phyloP scores from a whole-genome alignment of 345 rosid species.

The Clausena lansium region DNA sequence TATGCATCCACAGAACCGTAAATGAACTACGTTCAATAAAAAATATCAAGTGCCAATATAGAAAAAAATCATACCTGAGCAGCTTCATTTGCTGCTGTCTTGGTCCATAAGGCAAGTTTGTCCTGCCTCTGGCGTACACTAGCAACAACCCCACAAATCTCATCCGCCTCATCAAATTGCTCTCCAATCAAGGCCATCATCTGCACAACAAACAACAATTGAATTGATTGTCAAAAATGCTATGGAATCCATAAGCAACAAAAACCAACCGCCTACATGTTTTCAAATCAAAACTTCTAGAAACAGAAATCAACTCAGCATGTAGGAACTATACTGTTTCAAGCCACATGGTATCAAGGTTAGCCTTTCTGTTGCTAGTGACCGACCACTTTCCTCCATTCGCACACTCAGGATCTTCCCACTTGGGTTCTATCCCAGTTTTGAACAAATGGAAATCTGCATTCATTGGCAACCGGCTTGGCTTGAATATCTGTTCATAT shows the following conservation, averaged over 20 bases:
- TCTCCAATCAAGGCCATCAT: conserved; percentile 94
- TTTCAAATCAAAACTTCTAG: background rate
- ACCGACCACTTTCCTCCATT: conserved; percentile 93
- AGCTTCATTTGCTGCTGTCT: conserved; percentile 88
- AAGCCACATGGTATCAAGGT: conserved; percentile 75
- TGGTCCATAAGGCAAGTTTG: conserved; percentile 89
- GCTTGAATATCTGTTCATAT: conserved; percentile 73
- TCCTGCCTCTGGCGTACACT: conserved; percentile 84
- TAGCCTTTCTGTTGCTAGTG: conserved; percentile 42
- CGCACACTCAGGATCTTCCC: conserved; percentile 98
- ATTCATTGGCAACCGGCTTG: conserved; percentile 57
- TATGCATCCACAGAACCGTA: background rate
- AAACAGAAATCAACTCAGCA: background rate
- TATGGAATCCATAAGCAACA: background rate
- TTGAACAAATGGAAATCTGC: conserved; percentile 87
- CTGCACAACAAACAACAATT: conserved; percentile 29
- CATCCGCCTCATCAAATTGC: conserved; percentile 87
- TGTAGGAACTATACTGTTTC: conserved; percentile 56
- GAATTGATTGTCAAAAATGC: background rate
- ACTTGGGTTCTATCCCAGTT: conserved; percentile 90
- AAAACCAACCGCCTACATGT: background rate
- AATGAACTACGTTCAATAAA: background rate
- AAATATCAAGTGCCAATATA: background rate
- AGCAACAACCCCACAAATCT: conserved; percentile 93
- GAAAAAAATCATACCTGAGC: conserved; percentile 49